A percentile compares a stretch with the other conserved stretches of the same genome.
phyloP scores from a whole-genome alignment of 2,329 filamentous ascomycete species.

The Plenodomus biglobosus region DNA sequence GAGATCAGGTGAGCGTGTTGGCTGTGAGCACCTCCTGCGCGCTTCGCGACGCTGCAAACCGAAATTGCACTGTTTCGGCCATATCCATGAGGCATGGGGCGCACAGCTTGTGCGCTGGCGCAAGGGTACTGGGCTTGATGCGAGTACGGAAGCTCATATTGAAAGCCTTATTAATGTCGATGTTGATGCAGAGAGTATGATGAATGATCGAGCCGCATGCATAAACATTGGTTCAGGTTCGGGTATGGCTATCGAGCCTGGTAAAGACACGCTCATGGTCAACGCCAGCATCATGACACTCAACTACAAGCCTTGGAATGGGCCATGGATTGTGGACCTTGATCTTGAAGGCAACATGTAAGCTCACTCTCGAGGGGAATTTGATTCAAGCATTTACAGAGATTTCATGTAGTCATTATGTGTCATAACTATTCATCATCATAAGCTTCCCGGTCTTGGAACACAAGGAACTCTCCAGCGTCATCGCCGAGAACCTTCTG shows the following conservation, averaged over 20 bases:
- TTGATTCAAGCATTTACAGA: background rate
- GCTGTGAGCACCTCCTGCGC: conserved; percentile 57
- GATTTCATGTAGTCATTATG: background rate
- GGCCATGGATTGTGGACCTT: conserved; percentile 59
- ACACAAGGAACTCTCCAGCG: conserved; percentile 69
- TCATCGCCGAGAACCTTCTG: conserved; percentile 59
- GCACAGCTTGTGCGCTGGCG: conserved; percentile 45
- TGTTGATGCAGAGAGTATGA: conserved; percentile 20
- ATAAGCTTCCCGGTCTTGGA: conserved; percentile 73
- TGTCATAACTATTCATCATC: conserved; percentile 52
- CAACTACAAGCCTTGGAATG: conserved; percentile 53
- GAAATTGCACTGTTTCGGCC: conserved; percentile 62
- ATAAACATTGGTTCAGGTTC: conserved; percentile 37
- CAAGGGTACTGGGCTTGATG: conserved; percentile 21
- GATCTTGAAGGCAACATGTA: conserved; percentile 38
- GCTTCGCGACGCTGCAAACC: conserved; percentile 56
- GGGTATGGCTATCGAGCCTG: conserved; percentile 42
- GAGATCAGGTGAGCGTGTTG: conserved; percentile 44
- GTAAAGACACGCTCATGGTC: conserved; percentile 58
- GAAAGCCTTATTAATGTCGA: conserved; percentile 13
- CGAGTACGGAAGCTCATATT: conserved; percentile 22
- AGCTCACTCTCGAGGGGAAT: background rate
- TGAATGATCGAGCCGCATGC: conserved; percentile 26
- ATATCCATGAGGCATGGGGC: conserved; percentile 59
- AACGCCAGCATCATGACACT: conserved; percentile 61